Conservation (phyloP, 1,139 yeast species). For the Candida tetrigidarum region DNA sequence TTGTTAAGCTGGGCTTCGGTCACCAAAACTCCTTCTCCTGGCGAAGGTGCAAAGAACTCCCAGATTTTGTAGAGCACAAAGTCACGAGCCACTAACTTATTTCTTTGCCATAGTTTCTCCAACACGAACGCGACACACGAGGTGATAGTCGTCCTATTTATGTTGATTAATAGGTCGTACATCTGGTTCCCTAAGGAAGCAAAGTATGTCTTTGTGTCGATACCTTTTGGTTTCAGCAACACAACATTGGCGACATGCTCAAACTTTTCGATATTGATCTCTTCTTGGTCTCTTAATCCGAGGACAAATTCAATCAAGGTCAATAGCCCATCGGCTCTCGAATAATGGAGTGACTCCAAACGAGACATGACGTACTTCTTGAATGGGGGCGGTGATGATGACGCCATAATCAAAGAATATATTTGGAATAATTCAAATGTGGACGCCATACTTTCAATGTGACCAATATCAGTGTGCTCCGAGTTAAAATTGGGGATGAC, state of each 20-base stretch:
- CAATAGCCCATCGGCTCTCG: slow-evolving; percentile 63
- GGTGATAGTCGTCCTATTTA: slow-evolving; percentile 63
- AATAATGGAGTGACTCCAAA: slow-evolving; percentile 58
- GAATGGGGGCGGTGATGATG: slow-evolving; percentile 44
- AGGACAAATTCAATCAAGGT: slow-evolving; percentile 76
- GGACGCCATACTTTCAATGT: slow-evolving; percentile 42
- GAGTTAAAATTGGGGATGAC: slow-evolving; percentile 41
- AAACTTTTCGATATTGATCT: slow-evolving; percentile 64
- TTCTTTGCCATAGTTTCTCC: slow-evolving; percentile 55
- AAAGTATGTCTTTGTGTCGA: slow-evolving; percentile 56
- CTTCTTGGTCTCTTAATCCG: slow-evolving; percentile 77
- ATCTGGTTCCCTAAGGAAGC: slow-evolving; percentile 60
- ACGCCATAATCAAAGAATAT: slow-evolving; percentile 54
- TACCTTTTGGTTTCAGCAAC: slow-evolving; percentile 59
- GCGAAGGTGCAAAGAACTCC: slow-evolving; percentile 42
- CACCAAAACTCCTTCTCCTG: slow-evolving; percentile 18
- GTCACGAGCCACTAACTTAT: slow-evolving; percentile 56
- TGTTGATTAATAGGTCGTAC: slow-evolving; percentile 56
- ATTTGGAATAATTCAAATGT: slow-evolving; percentile 63
- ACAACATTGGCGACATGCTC: slow-evolving; percentile 67
- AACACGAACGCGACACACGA: slow-evolving; percentile 63
- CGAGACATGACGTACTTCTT: slow-evolving; percentile 46
- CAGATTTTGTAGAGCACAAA: slow-evolving; percentile 59
- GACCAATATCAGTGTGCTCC: slow-evolving; percentile 14
- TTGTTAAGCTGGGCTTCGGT: slow-evolving; percentile 60